A percentile compares a stretch with the other conserved stretches of the same genome.
phyloP scores from a whole-genome alignment of 805 yeast genomes.

The Ogataea henricii region DNA sequence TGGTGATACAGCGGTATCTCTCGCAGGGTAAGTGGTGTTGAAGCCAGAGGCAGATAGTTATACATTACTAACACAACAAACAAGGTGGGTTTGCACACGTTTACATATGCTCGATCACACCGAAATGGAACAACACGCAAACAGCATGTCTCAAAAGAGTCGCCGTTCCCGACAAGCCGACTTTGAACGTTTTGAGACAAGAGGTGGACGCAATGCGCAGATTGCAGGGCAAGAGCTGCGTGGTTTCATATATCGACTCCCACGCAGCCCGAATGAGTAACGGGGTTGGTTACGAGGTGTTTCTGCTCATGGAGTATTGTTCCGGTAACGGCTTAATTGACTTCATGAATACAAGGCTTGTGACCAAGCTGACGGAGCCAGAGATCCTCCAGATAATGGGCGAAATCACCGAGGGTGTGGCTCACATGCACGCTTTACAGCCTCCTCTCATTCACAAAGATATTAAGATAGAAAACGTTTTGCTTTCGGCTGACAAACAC shows the following conservation, averaged over 20 bases:
- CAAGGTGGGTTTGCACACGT: slow-evolving; percentile 90
- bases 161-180: slow-evolving; percentile 88
- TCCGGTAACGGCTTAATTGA: slow-evolving; percentile 74
- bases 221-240: slow-evolving; percentile 70
- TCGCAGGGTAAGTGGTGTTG: slow-evolving; percentile 59
- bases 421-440: slow-evolving; percentile 70
- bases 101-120: slow-evolving; percentile 72
- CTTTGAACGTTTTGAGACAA: slow-evolving; percentile 78
- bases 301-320: slow-evolving; percentile 79
- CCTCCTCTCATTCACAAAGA: slow-evolving; percentile 80
- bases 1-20: slow-evolving; percentile 66
- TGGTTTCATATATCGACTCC: slow-evolving; percentile 91
- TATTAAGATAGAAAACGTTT: slow-evolving; percentile 79
- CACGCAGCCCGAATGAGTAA: slow-evolving; percentile 76
- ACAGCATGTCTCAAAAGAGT: slow-evolving; percentile 90
- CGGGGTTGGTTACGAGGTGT: slow-evolving; percentile 71
- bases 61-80: slow-evolving; percentile 11
- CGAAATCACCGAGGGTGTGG: slow-evolving; percentile 71
- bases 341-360: slow-evolving; percentile 73
- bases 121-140: slow-evolving; percentile 53
- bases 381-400: slow-evolving; percentile 70
- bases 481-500: slow-evolving; percentile 56
- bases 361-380: slow-evolving; percentile 62
- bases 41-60: too few species aligned
- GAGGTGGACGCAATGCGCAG: slow-evolving; percentile 98